Conservation (phyloP, 129 eudicot genomes). For the Chrysanthemum lavandulifolium region DNA sequence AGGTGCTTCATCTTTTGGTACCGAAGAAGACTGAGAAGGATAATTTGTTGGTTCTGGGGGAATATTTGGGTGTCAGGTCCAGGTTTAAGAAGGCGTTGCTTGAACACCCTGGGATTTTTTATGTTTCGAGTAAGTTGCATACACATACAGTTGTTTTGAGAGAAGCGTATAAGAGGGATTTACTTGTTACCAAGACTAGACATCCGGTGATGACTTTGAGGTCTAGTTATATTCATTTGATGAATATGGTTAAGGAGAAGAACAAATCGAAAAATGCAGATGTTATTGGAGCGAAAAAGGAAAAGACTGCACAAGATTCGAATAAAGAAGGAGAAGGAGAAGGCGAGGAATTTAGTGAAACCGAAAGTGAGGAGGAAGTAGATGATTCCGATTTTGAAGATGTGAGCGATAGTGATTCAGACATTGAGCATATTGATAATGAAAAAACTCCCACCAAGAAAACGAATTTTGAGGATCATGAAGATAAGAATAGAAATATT, state of each 20-base stretch:
- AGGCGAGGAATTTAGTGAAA: conserved; percentile 27
- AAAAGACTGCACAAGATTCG: conserved; percentile 25
- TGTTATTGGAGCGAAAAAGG: conserved; percentile 16
- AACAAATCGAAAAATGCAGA: conserved; percentile 35
- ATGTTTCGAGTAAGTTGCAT: conserved; percentile 67
- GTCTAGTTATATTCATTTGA: conserved; percentile 63
- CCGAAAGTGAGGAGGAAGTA: conserved; percentile 34
- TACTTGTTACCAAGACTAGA: conserved; percentile 43
- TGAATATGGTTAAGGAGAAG: conserved; percentile 54
- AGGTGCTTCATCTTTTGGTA: conserved; percentile 64
- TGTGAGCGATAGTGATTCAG: conserved; percentile 28
- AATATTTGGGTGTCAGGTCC: conserved; percentile 71
- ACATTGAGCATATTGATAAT: background rate
- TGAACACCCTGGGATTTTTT: conserved; percentile 90
- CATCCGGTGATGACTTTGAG: conserved; percentile 73
- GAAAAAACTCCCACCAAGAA: conserved; percentile 1
- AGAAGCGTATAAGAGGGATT: conserved; percentile 82
- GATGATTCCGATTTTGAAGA: conserved; percentile 31
- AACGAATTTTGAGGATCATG: conserved; percentile 19
- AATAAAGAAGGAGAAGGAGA: conserved; percentile 39
- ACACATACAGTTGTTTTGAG: conserved; percentile 83
- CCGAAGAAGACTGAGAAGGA: conserved; percentile 82
- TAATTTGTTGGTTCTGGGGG: conserved; percentile 62
- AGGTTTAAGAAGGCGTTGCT: conserved; percentile 80
- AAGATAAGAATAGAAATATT: conserved; percentile 6